Conservation (phyloP, 2,329 filamentous ascomycete genomes). For the Kalmusia sp. region DNA sequence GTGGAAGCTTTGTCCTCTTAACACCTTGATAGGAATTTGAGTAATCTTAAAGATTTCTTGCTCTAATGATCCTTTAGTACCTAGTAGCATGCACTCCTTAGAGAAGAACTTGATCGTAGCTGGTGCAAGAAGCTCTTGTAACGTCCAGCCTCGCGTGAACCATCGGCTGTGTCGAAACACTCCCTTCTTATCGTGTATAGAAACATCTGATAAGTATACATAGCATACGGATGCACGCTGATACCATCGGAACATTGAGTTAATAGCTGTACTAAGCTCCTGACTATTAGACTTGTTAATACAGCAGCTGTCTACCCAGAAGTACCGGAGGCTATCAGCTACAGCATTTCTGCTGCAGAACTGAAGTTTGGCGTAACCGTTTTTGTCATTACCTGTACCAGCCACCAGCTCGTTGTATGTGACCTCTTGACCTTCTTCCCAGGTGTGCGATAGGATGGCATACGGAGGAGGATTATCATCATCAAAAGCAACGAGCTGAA, state of each 20-base stretch:
- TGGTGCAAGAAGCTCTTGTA: slow-evolving; percentile 23
- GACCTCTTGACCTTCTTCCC: too few species aligned
- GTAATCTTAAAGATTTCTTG: slow-evolving; percentile 20
- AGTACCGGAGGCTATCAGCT: slow-evolving; percentile 17
- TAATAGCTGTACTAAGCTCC: slow-evolving; percentile 18
- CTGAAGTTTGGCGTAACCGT: slow-evolving; percentile 21
- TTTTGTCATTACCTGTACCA: too few species aligned
- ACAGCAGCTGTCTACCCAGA: slow-evolving; percentile 10
- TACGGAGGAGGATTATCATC: too few species aligned
- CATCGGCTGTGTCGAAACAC: slow-evolving; percentile 18
- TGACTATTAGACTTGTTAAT: slow-evolving; percentile 20
- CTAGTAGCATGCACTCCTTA: slow-evolving; percentile 14
- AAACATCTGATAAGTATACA: slow-evolving; percentile 9
- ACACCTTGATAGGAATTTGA: slow-evolving; percentile 15
- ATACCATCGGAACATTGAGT: slow-evolving; percentile 28
- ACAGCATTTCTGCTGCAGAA: slow-evolving; percentile 23
- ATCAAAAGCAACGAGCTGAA: too few species aligned
- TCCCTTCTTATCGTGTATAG: slow-evolving; percentile 10
- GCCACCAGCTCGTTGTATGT: too few species aligned
- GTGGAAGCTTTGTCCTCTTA: too few species aligned
- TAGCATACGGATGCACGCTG: slow-evolving; percentile 20
- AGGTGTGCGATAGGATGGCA: too few species aligned
- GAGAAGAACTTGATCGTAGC: slow-evolving; percentile 19
- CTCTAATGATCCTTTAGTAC: slow-evolving; percentile 16
- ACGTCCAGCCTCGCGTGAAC: slow-evolving; percentile 25